Percentiles rank a stretch among this genome's conserved stretches.
Conservation (phyloP, 1,284 basidiomycete genomes). For the Abortiporus biennis region DNA sequence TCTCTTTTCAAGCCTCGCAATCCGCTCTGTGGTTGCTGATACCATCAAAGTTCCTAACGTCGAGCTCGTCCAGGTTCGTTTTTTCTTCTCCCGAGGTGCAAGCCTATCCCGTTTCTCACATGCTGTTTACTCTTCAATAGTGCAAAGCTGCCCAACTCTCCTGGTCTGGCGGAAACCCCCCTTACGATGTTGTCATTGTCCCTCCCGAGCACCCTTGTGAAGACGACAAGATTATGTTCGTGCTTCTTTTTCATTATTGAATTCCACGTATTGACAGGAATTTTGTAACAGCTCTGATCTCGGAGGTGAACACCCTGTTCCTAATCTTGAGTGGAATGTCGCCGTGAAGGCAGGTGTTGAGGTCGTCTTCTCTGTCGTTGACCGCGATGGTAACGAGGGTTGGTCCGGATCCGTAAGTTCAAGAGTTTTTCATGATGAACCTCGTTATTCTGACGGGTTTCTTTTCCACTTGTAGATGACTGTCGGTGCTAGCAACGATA, state of each 20-base stretch:
- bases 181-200: constrained; percentile 59
- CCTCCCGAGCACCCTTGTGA: constrained; percentile 46
- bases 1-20: constrained; percentile 54
- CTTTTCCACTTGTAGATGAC: constrained; percentile 54
- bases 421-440: too few relatives aligned
- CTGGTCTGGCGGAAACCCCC: constrained; percentile 42
- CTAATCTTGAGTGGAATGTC: constrained; percentile 41
- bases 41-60: constrained; percentile 43
- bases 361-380: constrained; percentile 51
- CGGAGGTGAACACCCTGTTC: constrained; percentile 48
- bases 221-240: constrained; percentile 49
- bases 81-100: background rate
- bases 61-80: constrained; percentile 44
- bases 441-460: too few relatives aligned
- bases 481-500: constrained; percentile 39
- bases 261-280: too few relatives aligned
- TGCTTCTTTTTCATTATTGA: constrained; percentile 1
- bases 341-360: constrained; percentile 40
- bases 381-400: constrained; percentile 47
- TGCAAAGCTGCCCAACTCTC: constrained; percentile 46
- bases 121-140: constrained; percentile 28
- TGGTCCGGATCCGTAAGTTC: constrained; percentile 57
- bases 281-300: constrained; percentile 48
- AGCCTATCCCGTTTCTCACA: too few relatives aligned
- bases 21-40: constrained; percentile 49